Base-by-base conservation (phyloP, 208 protist genomes). In the Leishmania tropica region DNA sequence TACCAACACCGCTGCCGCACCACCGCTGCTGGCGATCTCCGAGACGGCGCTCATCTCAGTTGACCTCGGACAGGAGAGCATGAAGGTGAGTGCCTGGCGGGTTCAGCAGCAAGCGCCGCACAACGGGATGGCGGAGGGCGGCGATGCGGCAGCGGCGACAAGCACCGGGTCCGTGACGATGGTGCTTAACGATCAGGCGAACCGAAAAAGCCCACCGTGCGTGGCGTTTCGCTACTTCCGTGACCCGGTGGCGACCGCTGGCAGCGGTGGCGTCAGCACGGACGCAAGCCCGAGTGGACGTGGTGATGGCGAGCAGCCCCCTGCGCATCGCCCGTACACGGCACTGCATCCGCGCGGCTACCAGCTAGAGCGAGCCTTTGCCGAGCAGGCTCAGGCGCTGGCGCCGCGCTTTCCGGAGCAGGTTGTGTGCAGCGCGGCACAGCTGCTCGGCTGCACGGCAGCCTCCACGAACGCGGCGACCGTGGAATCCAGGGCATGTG, bases 171-270 rank as follows among this genome's bases (percentile, higher is more conserved):
- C 64, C 28, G 88, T 95, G n/a, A 85, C 95, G 60, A 89, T 98
- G 24, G 92, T 99, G 45, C 83, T 99, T 21, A 99, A 99, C 81
- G 97, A 99, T 75, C 95, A 99, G 83, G 87, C 94, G 24, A 97
- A 97, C 65, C 92, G 98, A 17, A 99, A 99, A 78, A 98, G 95
- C 58, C 81, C 89, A 17, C 87, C 89, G n/a, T 96, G 91, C 67
- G 80, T 99, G 21, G 96, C 94, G 15, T 98, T 98, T 85, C 89
- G 95, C 54, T 93, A 89, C 79, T 80, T 95, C 51, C 68, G 73
- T 79, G 42, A 11, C 60, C 53, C 70, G 17, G 28, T 42, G 10
- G 79, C 35, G 11, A 19, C 78, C 2, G 13, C 65, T 2, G 65
- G 76, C 35, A 35, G 71, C 13, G 76, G 78, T 24, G 42, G 73